Evolutionary conservation across 1,139 yeast genomes (phyloP), one percentile per base, ranked within the genome.

Genomic region (Diutina mesorugosa): DNA sequence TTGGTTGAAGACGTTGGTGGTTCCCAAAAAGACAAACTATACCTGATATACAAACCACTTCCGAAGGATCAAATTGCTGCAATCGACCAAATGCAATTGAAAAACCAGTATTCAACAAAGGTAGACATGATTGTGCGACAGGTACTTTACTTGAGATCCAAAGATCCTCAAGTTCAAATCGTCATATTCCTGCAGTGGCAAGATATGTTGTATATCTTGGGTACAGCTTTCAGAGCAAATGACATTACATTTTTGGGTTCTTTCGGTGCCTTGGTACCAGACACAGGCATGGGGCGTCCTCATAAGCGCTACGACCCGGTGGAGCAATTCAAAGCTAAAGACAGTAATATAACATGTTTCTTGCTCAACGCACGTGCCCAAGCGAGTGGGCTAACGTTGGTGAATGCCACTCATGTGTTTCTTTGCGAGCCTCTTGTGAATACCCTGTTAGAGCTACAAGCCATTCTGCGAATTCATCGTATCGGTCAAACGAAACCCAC

Each of bases 361-460:
- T 69, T 93, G 51, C 71, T 93, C 61, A 89, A 90, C 69, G 93
- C 97, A 0, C 85, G 83, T 62, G 87, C 91, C 0, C 89, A 90
- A 65, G 90, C 96, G 9, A 83, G 97, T 38, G 99, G 98, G 0
- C 73, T 93, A 61, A 93, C 96, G 2, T 75, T 93, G 60, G 83
- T 90, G 14, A 91, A 91, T 72, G 98, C 98, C 0, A 85, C 89
- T 0, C 97, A 93, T 67, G 91, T 93, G 0, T 86, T 89, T 61
- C 68, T 90, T 10, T 85, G 96, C 68, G 99, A 93, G 67, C 98
- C 98, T 0, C 76, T 93, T 60, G 85, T 91, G n/a, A 90, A 90
- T 64, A 83, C 90, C 0, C 86, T 96, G 1, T 74, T 90, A 56
- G 98, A 93, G 64, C 68, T 87, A 28, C 99, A 93, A 65, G 97